Conservation (phyloP, 208 protist genomes). For the Trypanosoma cruzi region DNA sequence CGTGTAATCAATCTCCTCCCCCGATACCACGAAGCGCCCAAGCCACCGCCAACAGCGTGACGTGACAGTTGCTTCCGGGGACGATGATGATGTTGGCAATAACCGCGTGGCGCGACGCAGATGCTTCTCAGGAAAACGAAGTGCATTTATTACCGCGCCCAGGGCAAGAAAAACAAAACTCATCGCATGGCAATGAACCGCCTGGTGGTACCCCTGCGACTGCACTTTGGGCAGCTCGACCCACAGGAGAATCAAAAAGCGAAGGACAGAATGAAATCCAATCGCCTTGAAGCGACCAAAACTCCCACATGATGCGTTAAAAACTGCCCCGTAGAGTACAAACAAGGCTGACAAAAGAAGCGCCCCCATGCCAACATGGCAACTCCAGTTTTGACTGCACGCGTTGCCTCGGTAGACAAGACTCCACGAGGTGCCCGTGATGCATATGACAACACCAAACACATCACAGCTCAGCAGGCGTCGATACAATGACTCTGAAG, state of each 20-base stretch:
- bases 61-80: background rate
- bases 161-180: slow-evolving; percentile 54
- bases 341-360: slow-evolving; percentile 10
- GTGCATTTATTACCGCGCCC: slow-evolving; percentile 42
- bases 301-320: slow-evolving; percentile 1
- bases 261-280: slow-evolving; percentile 42
- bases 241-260: slow-evolving; percentile 43
- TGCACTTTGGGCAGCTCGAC: slow-evolving; percentile 50
- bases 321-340: slow-evolving; percentile 11
- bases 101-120: slow-evolving; percentile 25
- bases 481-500: slow-evolving; percentile 38
- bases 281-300: slow-evolving; percentile 8
- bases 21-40: slow-evolving; percentile 34
- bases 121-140: slow-evolving; percentile 53
- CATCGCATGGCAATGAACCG: slow-evolving; percentile 53
- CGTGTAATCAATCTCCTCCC: slow-evolving; percentile 53
- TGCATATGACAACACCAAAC: slow-evolving; percentile 42
- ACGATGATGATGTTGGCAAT: slow-evolving; percentile 4
- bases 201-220: slow-evolving; percentile 49
- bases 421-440: slow-evolving; percentile 46
- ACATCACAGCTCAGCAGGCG: slow-evolving; percentile 67
- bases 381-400: slow-evolving; percentile 24
- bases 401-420: slow-evolving; percentile 51
- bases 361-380: background rate
- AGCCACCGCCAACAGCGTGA: slow-evolving; percentile 10